Percentiles rank a stretch among this genome's conserved stretches.
Conservation (phyloP, 2,329 filamentous ascomycete genomes). For the Cladosporium austrohemisphaericum region DNA sequence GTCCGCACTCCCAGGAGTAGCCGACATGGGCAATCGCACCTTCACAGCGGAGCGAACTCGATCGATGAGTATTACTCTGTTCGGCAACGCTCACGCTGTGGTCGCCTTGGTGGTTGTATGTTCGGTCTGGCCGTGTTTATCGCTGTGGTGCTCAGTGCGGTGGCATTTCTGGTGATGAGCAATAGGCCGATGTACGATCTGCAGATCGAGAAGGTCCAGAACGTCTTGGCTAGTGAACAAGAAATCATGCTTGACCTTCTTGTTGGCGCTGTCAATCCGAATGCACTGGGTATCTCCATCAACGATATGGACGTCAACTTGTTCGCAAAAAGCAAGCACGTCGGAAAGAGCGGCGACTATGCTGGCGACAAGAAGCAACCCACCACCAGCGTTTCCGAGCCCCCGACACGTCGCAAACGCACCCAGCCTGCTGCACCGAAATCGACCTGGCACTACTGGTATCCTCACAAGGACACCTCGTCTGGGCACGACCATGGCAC, state of each 20-base stretch:
- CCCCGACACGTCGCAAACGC: constrained; percentile 3
- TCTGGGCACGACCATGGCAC: constrained; percentile 22
- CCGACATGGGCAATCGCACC: constrained; percentile 46
- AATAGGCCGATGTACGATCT: constrained; percentile 82
- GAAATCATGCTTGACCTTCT: constrained; percentile 92
- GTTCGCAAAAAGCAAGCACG: constrained; percentile 89
- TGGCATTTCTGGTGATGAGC: constrained; percentile 85
- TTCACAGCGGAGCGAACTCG: constrained; percentile 13
- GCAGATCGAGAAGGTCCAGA: constrained; percentile 73
- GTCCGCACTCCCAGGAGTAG: constrained; percentile 62
- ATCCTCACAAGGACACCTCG: background rate
- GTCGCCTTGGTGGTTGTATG: constrained; percentile 78
- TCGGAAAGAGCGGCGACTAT: constrained; percentile 34
- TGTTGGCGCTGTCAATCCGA: constrained; percentile 86
- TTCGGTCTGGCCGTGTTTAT: constrained; percentile 78
- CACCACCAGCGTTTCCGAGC: constrained; percentile 3
- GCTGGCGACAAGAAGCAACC: background rate
- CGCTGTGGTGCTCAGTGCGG: constrained; percentile 76
- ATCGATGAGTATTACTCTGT: constrained; percentile 40
- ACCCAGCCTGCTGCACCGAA: background rate
- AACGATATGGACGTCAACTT: constrained; percentile 85
- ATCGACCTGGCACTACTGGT: constrained; percentile 23
- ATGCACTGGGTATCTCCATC: constrained; percentile 82
- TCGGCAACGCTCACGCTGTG: constrained; percentile 32
- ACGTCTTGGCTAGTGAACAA: constrained; percentile 88